Base-by-base conservation (phyloP, 2,329 filamentous ascomycete species). In the Amauroascus niger region DNA sequence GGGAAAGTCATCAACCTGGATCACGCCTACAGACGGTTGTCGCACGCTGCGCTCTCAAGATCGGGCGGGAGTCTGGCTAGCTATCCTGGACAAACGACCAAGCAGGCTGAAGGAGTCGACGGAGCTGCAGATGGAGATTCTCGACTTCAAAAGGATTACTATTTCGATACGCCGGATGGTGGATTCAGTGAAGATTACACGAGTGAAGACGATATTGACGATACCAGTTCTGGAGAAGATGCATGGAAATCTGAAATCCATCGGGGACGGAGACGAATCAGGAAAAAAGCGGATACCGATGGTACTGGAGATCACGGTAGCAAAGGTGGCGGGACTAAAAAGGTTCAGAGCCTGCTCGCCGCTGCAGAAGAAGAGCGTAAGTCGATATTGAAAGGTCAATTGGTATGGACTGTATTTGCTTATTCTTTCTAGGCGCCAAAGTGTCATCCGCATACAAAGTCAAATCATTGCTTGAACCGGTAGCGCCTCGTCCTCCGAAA, bases 341-440 rank as follows among this genome's bases (percentile, higher is more conserved):
- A 61, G 26, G 73, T 77, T 0, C 72, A 76, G 64, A 88, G 83
- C 62, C 67, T 89, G 53, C 71, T 90, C 51, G 86, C 84, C 37
- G 86, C 85, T 6, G 83, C 84, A 0, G 84, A 91, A 65, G 84
- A 88, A 75, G 87, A 91, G 66, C 79, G 88, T 87, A 76, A 64
- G 85, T 77, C 43, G 47, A 6, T 41, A 11, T 13, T 24, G 2
- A 7, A 30, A 28, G 1, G 2, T 30, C 7, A 28, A 8, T 40
- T 41, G 18, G 26, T 8, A 2, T 40, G 4, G 3, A 39, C 1
- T 48, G 14, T 49, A 51, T 14, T 49, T 43, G 26, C 55, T 64
- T 35, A 53, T 30, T 28, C 24, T 8, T 32, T 44, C 35, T 44
- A 81, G 78, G 78, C 24, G 75, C 79, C 59, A 67, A 77, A 62